Evolutionary conservation across 2,329 filamentous ascomycete genomes (phyloP), one percentile per base, ranked within the genome.

Genomic region (Colletotrichum orchidophilum): DNA sequence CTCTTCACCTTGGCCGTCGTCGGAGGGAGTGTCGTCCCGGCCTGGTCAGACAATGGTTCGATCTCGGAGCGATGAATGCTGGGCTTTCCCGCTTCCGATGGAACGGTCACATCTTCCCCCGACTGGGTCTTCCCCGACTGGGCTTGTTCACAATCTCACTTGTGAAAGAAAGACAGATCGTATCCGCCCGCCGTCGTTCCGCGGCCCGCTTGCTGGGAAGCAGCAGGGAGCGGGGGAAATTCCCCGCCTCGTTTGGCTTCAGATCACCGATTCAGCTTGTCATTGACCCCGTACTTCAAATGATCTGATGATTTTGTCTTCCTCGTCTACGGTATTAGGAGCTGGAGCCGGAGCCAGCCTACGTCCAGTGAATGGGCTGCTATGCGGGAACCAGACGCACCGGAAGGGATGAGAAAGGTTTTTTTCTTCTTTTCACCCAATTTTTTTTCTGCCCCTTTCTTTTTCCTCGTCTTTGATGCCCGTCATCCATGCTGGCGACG

Each of bases 131-230:
- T 18, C 26, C 39, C 39, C 39, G 39, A 18, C 39, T 46, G 39
- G 35, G 35, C 26, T n/a, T 27, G 21, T 52, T 52, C 31, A 33
- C 42, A 29, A 50, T 11, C 29, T 46, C 42, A 18, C 57, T 62
- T 46, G 46, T 35, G 63, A 46, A 53, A 33, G 29, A 63, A 57
- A 33, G 42, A 33, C 15, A 63, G 55, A 66, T 66, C 55, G 54
- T 66, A 70, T 64, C 55, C 63, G 67, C 63, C 55, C 63, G 67
- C 54, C 62, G 33, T 66, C 27, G 21, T 66, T 63, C 54, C 63
- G 49, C 67, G 55, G 63, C 54, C 62, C 62, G 67, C 67, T 31
- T 24, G 31, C 21, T 59, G 42, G 31, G n/a, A 46, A 59, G 53
- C 29, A 59, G 53, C 29, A 31, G 46, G 27, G 29, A 49, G 31